Evolutionary conservation across 83 land plant genomes (phyloP).

Genomic region (Diphasiastrum complanatum): DNA sequence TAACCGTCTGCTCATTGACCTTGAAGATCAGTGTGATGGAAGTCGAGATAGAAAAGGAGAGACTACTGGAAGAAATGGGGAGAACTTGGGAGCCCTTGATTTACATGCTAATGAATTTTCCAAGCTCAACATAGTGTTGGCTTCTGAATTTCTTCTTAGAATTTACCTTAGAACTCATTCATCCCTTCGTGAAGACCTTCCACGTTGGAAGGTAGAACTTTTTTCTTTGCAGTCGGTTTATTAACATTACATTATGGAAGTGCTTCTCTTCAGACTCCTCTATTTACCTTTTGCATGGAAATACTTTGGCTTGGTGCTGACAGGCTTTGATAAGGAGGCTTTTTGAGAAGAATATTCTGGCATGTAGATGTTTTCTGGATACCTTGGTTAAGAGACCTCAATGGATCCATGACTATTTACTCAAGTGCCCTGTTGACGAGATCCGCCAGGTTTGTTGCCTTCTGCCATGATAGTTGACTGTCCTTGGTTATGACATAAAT

Average conservation of each 20-base stretch:
- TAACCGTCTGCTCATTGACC: too few relatives aligned
- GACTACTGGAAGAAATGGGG: too few relatives aligned
- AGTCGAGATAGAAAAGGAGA: too few relatives aligned
- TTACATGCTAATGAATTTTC: constrained; percentile 21
- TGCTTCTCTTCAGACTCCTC: too few relatives aligned
- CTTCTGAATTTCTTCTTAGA: constrained; percentile 24
- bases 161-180: constrained; percentile 28
- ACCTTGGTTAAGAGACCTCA: constrained; percentile 29
- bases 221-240: background rate
- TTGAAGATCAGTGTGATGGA: too few relatives aligned
- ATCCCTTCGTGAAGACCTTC: constrained; percentile 30
- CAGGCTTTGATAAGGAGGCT: constrained; percentile 22
- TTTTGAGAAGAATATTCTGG: constrained; percentile 20
- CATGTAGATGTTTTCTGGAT: constrained; percentile 21
- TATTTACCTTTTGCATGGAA: constrained; percentile 3
- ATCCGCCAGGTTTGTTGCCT: constrained; percentile 23
- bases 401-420: constrained; percentile 31
- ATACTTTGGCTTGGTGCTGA: background rate
- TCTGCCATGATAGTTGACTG: background rate
- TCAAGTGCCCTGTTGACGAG: constrained; percentile 32
- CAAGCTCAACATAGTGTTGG: constrained; percentile 14
- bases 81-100: too few relatives aligned
- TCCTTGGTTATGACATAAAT: background rate
- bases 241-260: background rate
- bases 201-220: constrained; percentile 30